Conservation (phyloP, 163 green algal species). For the Coccomyxa subellipsoidea region DNA sequence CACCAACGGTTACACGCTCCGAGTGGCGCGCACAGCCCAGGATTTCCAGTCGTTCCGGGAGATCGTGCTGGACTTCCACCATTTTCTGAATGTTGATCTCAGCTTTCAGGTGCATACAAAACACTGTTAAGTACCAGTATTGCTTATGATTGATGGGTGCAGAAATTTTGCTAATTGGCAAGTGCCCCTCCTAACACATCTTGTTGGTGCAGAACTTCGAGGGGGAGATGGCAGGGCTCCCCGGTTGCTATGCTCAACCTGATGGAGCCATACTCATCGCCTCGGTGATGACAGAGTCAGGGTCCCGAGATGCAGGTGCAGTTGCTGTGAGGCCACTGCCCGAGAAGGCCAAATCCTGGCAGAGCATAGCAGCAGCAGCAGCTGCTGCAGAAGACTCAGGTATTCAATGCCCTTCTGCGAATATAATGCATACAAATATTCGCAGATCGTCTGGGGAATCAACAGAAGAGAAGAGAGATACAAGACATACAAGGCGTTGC, state of each 20-base stretch:
- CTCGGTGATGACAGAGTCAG: neutral
- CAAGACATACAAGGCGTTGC: too few species aligned
- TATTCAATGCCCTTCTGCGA: too few species aligned
- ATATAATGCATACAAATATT: too few species aligned
- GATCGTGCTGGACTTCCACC: neutral
- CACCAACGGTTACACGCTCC: neutral
- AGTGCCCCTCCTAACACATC: too few species aligned
- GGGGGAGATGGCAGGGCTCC: neutral
- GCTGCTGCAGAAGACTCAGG: neutral
- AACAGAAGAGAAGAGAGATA: too few species aligned
- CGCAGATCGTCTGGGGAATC: too few species aligned
- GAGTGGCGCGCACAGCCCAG: neutral
- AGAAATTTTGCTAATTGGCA: too few species aligned
- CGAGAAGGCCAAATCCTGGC: neutral
- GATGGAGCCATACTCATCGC: neutral
- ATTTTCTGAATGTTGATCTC: neutral
- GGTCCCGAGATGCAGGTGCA: neutral
- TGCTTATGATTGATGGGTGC: too few species aligned
- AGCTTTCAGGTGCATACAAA: neutral
- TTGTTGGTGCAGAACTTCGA: neutral
- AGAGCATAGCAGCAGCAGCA: too few species aligned
- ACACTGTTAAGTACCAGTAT: too few species aligned
- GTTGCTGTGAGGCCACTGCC: neutral
- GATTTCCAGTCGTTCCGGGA: neutral
- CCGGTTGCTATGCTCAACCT: neutral